These are phyloP conservation scores for Allium cepa DNA, from an alignment of 106 monocot genomes.

Conservation along the genomic window DNA sequence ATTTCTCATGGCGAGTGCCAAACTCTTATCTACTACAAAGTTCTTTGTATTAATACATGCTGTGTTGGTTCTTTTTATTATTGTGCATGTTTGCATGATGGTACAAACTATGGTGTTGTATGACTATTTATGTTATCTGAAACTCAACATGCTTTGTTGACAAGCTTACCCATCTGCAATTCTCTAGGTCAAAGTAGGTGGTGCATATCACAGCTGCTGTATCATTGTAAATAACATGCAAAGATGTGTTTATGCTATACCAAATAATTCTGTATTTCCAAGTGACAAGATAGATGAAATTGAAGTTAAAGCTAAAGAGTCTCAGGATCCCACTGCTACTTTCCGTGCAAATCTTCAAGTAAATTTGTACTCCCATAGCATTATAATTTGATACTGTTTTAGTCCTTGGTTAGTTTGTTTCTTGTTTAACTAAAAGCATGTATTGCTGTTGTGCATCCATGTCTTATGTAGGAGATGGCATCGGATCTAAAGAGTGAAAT, in stretches of 20 bases:
- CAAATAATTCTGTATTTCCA: constrained; percentile 55
- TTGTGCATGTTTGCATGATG: no score
- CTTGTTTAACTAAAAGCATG: background rate
- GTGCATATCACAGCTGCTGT: constrained; percentile 81
- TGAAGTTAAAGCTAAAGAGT: constrained; percentile 21
- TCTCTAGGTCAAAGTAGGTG: constrained; percentile 63
- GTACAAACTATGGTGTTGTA: no score
- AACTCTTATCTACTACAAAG: no score
- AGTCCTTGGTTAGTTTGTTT: no score
- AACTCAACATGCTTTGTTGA: background rate
- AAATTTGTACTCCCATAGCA: constrained; percentile 7
- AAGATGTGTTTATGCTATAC: constrained; percentile 91
- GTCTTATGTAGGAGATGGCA: constrained; percentile 59
- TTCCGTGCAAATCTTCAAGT: constrained; percentile 71
- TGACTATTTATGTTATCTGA: no score
- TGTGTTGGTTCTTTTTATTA: no score
- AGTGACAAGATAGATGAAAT: constrained; percentile 27
- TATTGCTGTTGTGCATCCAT: background rate
- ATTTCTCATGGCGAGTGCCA: no score
- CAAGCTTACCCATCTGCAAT: background rate
- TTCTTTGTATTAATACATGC: no score
- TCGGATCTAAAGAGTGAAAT: constrained; percentile 75
- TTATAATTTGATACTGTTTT: no score
- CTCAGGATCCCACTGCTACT: constrained; percentile 21
- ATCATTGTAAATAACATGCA: constrained; percentile 89